These are phyloP conservation scores for Candida maltosa DNA, from an alignment of 805 yeast species.

Conservation along the genomic window DNA sequence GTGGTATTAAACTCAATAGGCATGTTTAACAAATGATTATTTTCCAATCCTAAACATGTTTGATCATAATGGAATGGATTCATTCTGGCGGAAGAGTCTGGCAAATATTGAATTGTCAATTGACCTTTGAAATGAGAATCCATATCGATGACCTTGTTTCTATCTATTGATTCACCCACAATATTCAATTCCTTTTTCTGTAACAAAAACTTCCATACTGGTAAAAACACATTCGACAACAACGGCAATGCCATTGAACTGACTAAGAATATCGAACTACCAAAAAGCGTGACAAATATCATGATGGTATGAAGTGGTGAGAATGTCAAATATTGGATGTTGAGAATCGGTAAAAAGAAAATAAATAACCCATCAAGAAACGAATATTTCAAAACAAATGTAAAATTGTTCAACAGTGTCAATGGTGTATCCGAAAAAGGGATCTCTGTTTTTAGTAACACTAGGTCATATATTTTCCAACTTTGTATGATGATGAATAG, in stretches of 20 bases:
- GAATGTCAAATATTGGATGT: constrained; percentile 73
- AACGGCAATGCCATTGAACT: constrained; percentile 49
- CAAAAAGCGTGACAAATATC: constrained; percentile 45
- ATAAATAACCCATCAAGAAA: constrained; percentile 69
- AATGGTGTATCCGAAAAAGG: constrained; percentile 19
- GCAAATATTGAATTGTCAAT: constrained; percentile 80
- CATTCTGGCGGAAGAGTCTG: constrained; percentile 83
- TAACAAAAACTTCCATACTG: constrained; percentile 42
- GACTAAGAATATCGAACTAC: constrained; percentile 52
- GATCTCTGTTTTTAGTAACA: constrained; percentile 49
- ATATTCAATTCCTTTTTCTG: constrained; percentile 49
- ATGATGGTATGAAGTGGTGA: constrained; percentile 51
- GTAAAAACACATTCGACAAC: constrained; percentile 26
- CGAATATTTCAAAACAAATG: constrained; percentile 67
- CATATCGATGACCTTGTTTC: constrained; percentile 39
- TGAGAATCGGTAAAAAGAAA: constrained; percentile 68
- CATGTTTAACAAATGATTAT: constrained; percentile 32
- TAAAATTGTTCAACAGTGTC: constrained; percentile 45
- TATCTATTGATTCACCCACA: constrained; percentile 43
- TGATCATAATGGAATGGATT: constrained; percentile 66
- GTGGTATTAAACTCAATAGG: constrained; percentile 85
- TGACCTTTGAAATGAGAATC: constrained; percentile 77
- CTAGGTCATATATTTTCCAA: constrained; percentile 76
- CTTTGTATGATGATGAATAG: constrained; percentile 74
- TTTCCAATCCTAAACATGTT: constrained; percentile 52